A percentile compares a stretch with the other conserved stretches of the same genome.
These are phyloP conservation scores for Quercus dentata DNA, from an alignment of 306 rosid species.

Conservation along the genomic window DNA sequence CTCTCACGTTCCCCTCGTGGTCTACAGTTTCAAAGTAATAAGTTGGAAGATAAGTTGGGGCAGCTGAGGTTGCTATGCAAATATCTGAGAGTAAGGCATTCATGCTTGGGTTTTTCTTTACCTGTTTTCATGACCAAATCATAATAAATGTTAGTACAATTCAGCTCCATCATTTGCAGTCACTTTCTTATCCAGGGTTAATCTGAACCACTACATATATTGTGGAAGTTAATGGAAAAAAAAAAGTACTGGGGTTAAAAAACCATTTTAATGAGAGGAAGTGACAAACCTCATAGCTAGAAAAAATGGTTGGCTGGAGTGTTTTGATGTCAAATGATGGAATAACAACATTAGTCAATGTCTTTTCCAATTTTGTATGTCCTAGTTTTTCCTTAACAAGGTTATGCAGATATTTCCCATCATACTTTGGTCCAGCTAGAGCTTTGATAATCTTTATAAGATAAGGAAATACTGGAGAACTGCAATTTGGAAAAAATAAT, in stretches of 20 bases:
- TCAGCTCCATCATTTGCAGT: not conserved
- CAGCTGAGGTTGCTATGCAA: constrained; percentile 70
- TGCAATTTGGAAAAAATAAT: constrained; percentile 1
- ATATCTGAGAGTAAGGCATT: constrained; percentile 48
- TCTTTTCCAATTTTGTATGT: constrained; percentile 44
- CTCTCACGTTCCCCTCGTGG: constrained; percentile 1
- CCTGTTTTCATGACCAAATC: constrained; percentile 10
- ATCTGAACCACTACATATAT: not conserved
- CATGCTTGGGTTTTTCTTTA: constrained; percentile 18
- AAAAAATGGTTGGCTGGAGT: constrained; percentile 56
- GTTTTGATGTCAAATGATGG: constrained; percentile 56
- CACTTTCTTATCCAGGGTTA: not conserved
- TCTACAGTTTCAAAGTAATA: constrained; percentile 46
- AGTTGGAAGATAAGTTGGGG: constrained; percentile 78
- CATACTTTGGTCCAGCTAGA: constrained; percentile 65
- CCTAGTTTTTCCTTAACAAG: constrained; percentile 55
- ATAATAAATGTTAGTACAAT: not conserved
- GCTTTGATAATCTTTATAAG: constrained; percentile 18
- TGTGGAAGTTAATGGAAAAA: not conserved
- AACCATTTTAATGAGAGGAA: not conserved
- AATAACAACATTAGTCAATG: constrained; percentile 64
- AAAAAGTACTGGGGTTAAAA: not conserved
- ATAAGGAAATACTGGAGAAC: constrained; percentile 13
- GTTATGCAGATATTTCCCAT: constrained; percentile 59
- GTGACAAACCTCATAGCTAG: constrained; percentile 49